phyloP scores from a whole-genome alignment of 768 basidiomycete species.

The Pleurotus giganteus region DNA sequence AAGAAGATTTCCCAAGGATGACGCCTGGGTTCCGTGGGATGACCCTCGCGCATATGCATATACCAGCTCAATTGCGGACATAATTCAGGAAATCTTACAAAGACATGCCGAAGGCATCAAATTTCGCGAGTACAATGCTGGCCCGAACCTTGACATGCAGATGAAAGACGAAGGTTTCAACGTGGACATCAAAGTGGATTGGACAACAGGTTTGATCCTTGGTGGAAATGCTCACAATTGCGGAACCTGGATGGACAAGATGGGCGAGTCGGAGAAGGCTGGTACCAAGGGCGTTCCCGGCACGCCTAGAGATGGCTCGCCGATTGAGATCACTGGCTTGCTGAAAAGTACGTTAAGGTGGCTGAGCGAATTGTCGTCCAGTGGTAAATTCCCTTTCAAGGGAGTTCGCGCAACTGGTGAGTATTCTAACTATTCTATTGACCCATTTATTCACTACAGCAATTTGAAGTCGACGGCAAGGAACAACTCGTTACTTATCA shows the following conservation, averaged over 20 bases:
- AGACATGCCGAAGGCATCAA: constrained; percentile 89
- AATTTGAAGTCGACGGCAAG: constrained; percentile 61
- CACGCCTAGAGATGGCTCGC: constrained; percentile 93
- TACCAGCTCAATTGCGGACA: constrained; percentile 84
- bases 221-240: constrained; percentile 88
- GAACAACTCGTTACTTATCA: constrained; percentile 77
- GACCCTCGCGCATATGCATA: constrained; percentile 80
- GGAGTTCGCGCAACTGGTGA: constrained; percentile 80
- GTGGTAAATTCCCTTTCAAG: constrained; percentile 82
- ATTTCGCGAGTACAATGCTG: constrained; percentile 96
- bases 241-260: constrained; percentile 99
- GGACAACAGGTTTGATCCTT: constrained; percentile 86
- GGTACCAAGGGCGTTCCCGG: constrained; percentile 96
- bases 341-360: constrained; percentile 92
- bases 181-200: constrained; percentile 92
- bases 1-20: constrained; percentile 93
- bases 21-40: constrained; percentile 92
- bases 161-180: constrained; percentile 94
- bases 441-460: constrained; percentile 6
- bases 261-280: constrained; percentile 91
- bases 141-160: constrained; percentile 95
- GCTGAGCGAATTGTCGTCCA: constrained; percentile 65
- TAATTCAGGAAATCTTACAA: constrained; percentile 95
- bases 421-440: constrained; percentile 23
- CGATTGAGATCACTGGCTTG: constrained; percentile 92